Conservation (phyloP, 768 basidiomycete species). For the Trametes elegans region DNA sequence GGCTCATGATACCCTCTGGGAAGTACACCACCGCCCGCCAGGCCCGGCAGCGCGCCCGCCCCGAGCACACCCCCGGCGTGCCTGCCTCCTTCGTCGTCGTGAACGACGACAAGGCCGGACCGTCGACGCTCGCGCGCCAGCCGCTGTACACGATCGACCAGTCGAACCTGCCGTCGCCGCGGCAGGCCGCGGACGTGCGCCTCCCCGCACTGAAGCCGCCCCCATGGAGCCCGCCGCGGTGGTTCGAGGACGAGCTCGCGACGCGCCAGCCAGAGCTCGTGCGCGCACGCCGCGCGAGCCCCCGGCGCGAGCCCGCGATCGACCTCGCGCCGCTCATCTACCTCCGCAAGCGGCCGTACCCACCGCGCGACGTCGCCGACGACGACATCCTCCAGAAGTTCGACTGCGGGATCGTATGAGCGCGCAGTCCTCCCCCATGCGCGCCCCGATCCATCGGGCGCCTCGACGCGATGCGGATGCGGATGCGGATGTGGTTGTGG, state of each 20-base stretch:
- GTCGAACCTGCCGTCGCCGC: not conserved
- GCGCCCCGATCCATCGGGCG: no score
- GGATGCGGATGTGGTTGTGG: no score
- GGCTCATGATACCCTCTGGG: slow-evolving; percentile 30
- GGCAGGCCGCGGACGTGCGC: not conserved
- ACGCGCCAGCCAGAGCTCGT: slow-evolving; percentile 19
- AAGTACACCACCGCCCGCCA: slow-evolving; percentile 33
- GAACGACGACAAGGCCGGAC: not conserved
- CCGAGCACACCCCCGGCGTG: not conserved
- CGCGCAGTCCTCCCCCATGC: no score
- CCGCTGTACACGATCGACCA: slow-evolving; percentile 12
- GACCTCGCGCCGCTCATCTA: slow-evolving; percentile 63
- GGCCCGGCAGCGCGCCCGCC: slow-evolving; percentile 25
- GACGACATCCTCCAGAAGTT: slow-evolving; percentile 58
- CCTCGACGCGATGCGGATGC: no score
- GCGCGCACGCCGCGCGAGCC: slow-evolving; percentile 17
- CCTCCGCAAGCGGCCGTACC: slow-evolving; percentile 56
- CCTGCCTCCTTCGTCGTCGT: not conserved
- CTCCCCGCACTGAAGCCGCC: slow-evolving; percentile 16
- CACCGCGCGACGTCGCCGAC: slow-evolving; percentile 66
- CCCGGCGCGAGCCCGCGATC: slow-evolving; percentile 18
- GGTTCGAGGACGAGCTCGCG: slow-evolving; percentile 15
- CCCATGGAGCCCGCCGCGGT: slow-evolving; percentile 17
- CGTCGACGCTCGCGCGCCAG: not conserved
- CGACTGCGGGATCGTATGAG: slow-evolving; percentile 17